Conservation (phyloP, 371 early-diverging fungal species). For the Saksenaea vasiformis region DNA sequence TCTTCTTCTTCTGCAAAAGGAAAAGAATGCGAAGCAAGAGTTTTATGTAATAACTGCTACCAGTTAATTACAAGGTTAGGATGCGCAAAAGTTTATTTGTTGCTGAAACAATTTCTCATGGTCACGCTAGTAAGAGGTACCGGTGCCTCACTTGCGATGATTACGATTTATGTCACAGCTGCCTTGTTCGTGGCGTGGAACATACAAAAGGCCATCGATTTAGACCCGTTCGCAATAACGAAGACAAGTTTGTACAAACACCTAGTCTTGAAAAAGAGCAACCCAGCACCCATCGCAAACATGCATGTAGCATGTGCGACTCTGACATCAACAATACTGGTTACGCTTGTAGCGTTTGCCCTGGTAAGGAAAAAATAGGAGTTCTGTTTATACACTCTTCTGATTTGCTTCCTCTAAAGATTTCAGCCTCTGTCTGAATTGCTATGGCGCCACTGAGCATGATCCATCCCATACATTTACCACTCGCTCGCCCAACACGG, state of each 20-base stretch:
- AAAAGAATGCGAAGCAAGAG: background rate
- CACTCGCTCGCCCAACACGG: background rate
- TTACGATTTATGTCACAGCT: background rate
- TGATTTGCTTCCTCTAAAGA: background rate
- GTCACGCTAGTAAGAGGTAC: background rate
- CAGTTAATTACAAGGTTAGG: background rate
- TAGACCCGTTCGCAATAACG: background rate
- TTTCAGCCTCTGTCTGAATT: slow-evolving; percentile 8
- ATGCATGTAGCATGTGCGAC: slow-evolving; percentile 10
- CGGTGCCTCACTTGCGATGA: background rate
- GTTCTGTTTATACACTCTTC: background rate
- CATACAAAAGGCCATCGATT: background rate
- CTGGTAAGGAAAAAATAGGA: slow-evolving; percentile 2
- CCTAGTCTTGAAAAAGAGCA: background rate
- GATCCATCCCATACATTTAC: slow-evolving; percentile 5
- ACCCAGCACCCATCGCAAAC: background rate
- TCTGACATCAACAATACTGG: background rate
- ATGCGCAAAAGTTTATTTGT: background rate
- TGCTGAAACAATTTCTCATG: background rate
- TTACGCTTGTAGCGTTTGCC: slow-evolving; percentile 5
- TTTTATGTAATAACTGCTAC: background rate
- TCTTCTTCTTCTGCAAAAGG: too few relatives aligned
- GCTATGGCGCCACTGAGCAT: slow-evolving; percentile 4
- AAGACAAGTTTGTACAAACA: background rate
- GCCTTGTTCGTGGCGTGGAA: background rate